Evolutionary conservation across 2,329 filamentous ascomycete genomes (phyloP), one percentile per base, ranked within the genome.

Genomic region (Ophioceras dolichostomum): DNA sequence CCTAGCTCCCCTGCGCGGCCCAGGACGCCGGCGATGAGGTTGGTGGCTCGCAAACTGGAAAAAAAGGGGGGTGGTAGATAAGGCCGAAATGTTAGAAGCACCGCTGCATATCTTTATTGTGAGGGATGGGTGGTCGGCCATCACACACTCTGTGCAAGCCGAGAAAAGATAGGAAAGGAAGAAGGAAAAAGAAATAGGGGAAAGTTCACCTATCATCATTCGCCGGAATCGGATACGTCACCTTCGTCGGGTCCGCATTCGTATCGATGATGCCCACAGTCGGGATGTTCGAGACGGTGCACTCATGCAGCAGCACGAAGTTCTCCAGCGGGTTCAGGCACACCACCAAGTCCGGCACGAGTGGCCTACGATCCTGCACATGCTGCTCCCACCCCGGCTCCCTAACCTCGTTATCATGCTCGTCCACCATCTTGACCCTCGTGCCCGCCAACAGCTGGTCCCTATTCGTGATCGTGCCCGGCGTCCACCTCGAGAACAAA

Each of bases 211-310:
- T 87, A 68, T 98, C 91, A 54, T 98, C 91, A 57, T 98, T 98
- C 36, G 86, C 86, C 2, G 91, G 91, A 48, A 98, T 95, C 12
- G 84, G 83, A 55, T 98, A 98, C 4, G 91, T 96, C 36, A 96
- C 87, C 76, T 84, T 89, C 1, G 85, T 85, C 1, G 91, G 85
- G 59, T 96, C 83, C 3, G 79, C 80, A 58, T 98, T 83, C 1
- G 91, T 96, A 59, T 98, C 91, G 47, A 96, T 82, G 40, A 98
- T 70, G 33, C 89, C 91, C 51, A 98, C 91, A 0, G 91, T 96
- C 1, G 91, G 91, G 40, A 98, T 83, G 52, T 81, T 84, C 55
- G 85, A 81, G 40, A 87, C 57, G 0, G 82, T 84, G 57, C 91
- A 96, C 66, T 98, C 91, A 59, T 91, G 86, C 52, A 98, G 66